These are phyloP conservation scores for Apiospora kogelbergensis DNA, from an alignment of 2,329 filamentous ascomycete species.

Conservation along the genomic window DNA sequence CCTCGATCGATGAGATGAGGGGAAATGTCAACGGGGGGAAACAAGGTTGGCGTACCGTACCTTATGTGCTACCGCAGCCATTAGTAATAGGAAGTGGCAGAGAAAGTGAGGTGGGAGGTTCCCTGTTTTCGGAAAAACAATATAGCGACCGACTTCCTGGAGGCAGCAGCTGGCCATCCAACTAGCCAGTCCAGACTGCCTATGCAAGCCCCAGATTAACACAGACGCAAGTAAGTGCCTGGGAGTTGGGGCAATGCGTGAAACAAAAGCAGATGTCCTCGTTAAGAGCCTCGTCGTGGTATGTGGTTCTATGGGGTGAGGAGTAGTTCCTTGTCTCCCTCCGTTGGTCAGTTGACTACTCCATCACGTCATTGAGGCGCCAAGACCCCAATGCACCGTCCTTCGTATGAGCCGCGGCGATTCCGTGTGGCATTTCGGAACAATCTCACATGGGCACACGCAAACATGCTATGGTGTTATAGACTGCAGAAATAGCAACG, in stretches of 20 bases:
- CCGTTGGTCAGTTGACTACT: neutral
- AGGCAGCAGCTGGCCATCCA: neutral
- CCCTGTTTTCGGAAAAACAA: neutral
- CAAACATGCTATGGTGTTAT: neutral
- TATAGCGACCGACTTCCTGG: neutral
- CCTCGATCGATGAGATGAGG: constrained; percentile 4
- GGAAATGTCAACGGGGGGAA: neutral
- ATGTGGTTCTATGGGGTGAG: neutral
- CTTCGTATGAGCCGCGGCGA: neutral
- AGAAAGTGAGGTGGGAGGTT: neutral
- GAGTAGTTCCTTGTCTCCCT: neutral
- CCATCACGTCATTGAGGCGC: neutral
- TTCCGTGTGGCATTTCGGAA: neutral
- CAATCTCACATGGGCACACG: neutral
- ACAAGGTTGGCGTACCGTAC: constrained; percentile 5
- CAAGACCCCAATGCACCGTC: neutral
- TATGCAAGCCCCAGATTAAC: neutral
- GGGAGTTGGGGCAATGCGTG: neutral
- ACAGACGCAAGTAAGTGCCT: neutral
- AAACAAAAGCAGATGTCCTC: neutral
- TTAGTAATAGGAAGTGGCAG: neutral
- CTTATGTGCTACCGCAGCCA: neutral
- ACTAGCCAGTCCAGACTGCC: too few species aligned
- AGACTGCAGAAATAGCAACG: neutral
- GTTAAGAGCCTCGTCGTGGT: neutral